Evolutionary conservation across 305 asterid genomes (phyloP).

Genomic region (Vinca major): DNA sequence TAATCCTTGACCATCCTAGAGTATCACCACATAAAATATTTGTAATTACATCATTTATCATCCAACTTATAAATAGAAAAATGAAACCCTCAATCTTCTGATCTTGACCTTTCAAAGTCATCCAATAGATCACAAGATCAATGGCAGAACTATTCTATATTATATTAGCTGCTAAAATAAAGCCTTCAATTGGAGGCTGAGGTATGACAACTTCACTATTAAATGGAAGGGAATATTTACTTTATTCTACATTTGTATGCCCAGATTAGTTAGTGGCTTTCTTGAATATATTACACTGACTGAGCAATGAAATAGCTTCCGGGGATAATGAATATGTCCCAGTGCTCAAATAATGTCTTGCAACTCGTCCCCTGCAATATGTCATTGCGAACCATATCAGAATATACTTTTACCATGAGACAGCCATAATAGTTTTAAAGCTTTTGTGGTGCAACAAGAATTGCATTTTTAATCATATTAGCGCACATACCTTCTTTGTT

Average conservation of each 20-base stretch:
- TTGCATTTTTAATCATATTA: constrained; percentile 10
- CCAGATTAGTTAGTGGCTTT: constrained; percentile 20
- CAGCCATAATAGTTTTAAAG: neutral
- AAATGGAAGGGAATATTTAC: neutral
- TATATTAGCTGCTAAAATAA: neutral
- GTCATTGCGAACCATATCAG: constrained; percentile 14
- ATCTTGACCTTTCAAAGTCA: too few relatives aligned
- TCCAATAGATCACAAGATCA: too few relatives aligned
- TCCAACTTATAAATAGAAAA: too few relatives aligned
- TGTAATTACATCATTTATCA: too few relatives aligned
- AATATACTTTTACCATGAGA: constrained; percentile 8
- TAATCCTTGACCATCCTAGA: too few relatives aligned
- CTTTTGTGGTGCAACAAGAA: constrained; percentile 11
- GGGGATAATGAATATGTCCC: constrained; percentile 53
- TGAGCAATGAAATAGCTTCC: constrained; percentile 56
- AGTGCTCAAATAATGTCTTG: constrained; percentile 61
- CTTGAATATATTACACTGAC: constrained; percentile 33
- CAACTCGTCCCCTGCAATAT: constrained; percentile 40
- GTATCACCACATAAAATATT: too few relatives aligned
- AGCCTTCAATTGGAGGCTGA: neutral
- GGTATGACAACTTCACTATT: neutral
- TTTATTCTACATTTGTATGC: constrained; percentile 17
- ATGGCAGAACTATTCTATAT: too few relatives aligned
- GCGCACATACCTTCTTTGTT: constrained; percentile 49
- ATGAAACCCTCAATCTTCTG: too few relatives aligned